A percentile compares a stretch with the other conserved stretches of the same genome.
phyloP scores from a whole-genome alignment of 2,329 filamentous ascomycete genomes.

The Fusarium sp. region DNA sequence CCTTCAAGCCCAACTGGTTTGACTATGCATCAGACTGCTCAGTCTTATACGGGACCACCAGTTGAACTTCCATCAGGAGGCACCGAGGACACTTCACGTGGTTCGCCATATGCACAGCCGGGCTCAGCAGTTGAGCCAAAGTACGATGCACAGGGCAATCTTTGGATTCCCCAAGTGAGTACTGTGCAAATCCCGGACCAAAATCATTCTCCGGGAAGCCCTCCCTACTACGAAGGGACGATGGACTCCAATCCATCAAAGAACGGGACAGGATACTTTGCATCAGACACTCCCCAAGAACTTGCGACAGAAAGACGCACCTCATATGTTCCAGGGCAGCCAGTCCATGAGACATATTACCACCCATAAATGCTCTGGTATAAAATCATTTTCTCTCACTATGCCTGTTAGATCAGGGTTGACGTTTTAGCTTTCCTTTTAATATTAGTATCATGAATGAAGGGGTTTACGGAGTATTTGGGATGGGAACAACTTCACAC shows the following conservation, averaged over 20 bases:
- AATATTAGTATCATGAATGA: constrained; percentile 12
- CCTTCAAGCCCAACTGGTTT: constrained; percentile 37
- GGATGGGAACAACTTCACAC: constrained; percentile 7
- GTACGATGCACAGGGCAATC: constrained; percentile 48
- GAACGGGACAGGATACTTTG: constrained; percentile 32
- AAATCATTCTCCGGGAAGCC: constrained; percentile 34
- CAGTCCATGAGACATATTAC: constrained; percentile 44
- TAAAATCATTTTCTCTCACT: constrained; percentile 4
- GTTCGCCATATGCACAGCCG: constrained; percentile 34
- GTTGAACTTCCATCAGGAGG: constrained; percentile 45
- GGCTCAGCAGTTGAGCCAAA: constrained; percentile 41
- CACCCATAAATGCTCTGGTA: constrained; percentile 32
- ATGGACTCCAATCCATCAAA: constrained; percentile 34
- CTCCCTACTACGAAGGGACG: constrained; percentile 34
- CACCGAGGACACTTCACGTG: constrained; percentile 17
- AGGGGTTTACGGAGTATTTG: constrained; percentile 29
- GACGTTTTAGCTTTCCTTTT: constrained; percentile 15
- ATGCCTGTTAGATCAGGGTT: constrained; percentile 4
- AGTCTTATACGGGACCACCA: constrained; percentile 43
- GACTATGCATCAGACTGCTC: constrained; percentile 33
- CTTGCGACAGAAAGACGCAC: constrained; percentile 37
- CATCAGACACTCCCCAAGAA: constrained; percentile 41
- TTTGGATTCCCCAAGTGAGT: constrained; percentile 52
- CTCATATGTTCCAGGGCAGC: constrained; percentile 17
- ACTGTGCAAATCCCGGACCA: constrained; percentile 46